A percentile compares a stretch with the other conserved stretches of the same genome.
Conservation (phyloP, 2,329 filamentous ascomycete genomes). For the Aspergillus calidoustus region DNA sequence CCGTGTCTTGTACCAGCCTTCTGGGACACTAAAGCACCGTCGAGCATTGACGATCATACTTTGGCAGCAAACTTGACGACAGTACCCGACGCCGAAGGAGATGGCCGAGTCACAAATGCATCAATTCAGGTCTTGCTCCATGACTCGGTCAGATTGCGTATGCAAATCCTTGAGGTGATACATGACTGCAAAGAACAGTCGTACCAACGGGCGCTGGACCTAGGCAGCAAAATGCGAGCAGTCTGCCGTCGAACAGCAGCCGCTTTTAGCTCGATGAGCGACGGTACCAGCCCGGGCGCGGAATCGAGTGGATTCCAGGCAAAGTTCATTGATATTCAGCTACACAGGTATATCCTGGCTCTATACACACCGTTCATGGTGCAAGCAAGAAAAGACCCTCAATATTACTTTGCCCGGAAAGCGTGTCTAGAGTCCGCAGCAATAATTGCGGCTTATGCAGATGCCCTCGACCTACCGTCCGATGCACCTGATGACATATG, state of each 20-base stretch:
- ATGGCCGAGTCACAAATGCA: background rate
- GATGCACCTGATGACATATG: constrained; percentile 18
- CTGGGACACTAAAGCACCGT: constrained; percentile 22
- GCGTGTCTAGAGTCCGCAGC: constrained; percentile 22
- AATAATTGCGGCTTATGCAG: constrained; percentile 22
- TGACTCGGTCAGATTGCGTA: background rate
- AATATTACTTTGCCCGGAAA: constrained; percentile 19
- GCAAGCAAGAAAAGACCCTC: constrained; percentile 22
- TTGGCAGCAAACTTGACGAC: constrained; percentile 25
- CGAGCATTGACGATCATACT: constrained; percentile 33
- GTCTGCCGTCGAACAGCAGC: background rate
- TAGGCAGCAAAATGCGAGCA: constrained; percentile 2
- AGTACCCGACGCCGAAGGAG: background rate
- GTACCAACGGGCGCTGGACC: constrained; percentile 7
- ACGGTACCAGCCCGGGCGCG: too few relatives aligned
- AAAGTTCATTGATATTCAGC: constrained; percentile 17
- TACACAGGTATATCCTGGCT: constrained; percentile 20
- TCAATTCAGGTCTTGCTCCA: constrained; percentile 8
- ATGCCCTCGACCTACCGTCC: constrained; percentile 16
- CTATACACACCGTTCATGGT: constrained; percentile 22
- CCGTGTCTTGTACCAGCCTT: constrained; percentile 12
- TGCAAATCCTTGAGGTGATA: constrained; percentile 1
- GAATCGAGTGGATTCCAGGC: background rate
- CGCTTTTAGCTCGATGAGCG: background rate
- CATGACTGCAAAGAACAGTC: constrained; percentile 6